Percentiles rank a stretch among this genome's conserved stretches.
Conservation (phyloP, 2,329 filamentous ascomycete species). For the Aspergillus pseudoglaucus region DNA sequence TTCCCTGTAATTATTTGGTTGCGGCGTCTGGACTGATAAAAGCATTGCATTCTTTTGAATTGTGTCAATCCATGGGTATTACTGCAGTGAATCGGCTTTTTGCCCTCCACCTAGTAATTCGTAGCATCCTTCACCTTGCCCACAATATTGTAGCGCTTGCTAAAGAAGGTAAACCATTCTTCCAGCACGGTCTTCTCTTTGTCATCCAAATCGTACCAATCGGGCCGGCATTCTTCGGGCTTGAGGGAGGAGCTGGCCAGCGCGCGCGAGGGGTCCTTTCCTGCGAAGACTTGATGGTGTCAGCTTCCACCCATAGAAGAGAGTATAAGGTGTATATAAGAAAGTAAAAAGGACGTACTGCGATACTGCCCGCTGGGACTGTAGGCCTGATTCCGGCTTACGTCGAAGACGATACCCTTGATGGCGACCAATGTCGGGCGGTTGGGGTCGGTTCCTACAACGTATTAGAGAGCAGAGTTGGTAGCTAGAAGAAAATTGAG, state of each 20-base stretch:
- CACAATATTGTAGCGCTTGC: slow-evolving; percentile 85
- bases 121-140: slow-evolving; percentile 39
- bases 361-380: slow-evolving; percentile 75
- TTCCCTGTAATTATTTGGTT: neutral
- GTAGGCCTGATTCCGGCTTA: slow-evolving; percentile 83
- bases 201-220: slow-evolving; percentile 77
- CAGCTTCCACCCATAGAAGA: slow-evolving; percentile 3
- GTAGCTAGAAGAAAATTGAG: neutral
- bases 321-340: neutral
- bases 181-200: slow-evolving; percentile 78
- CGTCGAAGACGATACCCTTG: slow-evolving; percentile 91
- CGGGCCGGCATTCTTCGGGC: slow-evolving; percentile 69
- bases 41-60: slow-evolving; percentile 1
- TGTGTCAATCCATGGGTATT: neutral
- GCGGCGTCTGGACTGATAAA: slow-evolving; percentile 2
- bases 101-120: slow-evolving; percentile 22
- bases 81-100: neutral
- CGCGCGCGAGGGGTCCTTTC: slow-evolving; percentile 91
- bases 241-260: slow-evolving; percentile 83
- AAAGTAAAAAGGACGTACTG: slow-evolving; percentile 50
- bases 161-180: slow-evolving; percentile 95
- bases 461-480: neutral
- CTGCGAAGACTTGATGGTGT: slow-evolving; percentile 68
- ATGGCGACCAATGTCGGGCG: slow-evolving; percentile 57
- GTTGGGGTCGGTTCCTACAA: slow-evolving; percentile 32